A percentile compares a stretch with the other conserved stretches of the same genome.
These are phyloP conservation scores for Scleromitrula shiraiana DNA, from an alignment of 2,329 filamentous ascomycete species.

Conservation along the genomic window DNA sequence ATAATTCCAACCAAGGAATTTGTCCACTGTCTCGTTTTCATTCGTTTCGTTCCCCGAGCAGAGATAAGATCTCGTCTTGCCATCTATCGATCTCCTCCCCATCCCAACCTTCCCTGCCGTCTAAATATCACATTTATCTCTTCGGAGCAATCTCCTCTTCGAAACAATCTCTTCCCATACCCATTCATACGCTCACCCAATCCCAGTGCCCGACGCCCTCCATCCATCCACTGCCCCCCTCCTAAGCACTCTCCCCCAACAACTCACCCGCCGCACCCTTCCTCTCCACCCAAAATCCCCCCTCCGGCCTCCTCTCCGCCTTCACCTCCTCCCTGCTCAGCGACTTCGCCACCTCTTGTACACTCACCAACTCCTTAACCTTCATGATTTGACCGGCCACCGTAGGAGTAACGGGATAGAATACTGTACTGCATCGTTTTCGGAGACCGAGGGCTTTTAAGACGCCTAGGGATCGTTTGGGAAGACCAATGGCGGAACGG, in stretches of 20 bases:
- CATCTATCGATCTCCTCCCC: too few relatives aligned
- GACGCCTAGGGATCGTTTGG: slow-evolving; percentile 54
- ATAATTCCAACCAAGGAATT: too few relatives aligned
- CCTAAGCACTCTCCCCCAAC: slow-evolving; percentile 26
- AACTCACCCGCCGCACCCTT: slow-evolving; percentile 38
- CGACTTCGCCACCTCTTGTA: slow-evolving; percentile 54
- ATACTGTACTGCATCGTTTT: slow-evolving; percentile 65
- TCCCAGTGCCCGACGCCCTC: background rate
- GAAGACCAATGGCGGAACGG: slow-evolving; percentile 65
- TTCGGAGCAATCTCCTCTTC: too few relatives aligned
- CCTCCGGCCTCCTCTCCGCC: slow-evolving; percentile 54
- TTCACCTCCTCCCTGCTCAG: slow-evolving; percentile 54
- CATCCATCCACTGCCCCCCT: too few relatives aligned
- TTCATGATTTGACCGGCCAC: slow-evolving; percentile 68
- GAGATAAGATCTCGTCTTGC: too few relatives aligned
- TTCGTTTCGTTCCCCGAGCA: too few relatives aligned
- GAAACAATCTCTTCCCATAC: too few relatives aligned
- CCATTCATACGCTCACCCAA: too few relatives aligned
- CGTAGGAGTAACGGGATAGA: slow-evolving; percentile 59
- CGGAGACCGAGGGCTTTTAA: slow-evolving; percentile 63
- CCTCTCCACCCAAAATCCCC: slow-evolving; percentile 60
- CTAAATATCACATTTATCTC: too few relatives aligned
- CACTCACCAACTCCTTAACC: slow-evolving; percentile 65
- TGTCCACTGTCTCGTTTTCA: too few relatives aligned
- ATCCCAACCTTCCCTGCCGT: too few relatives aligned